Evolutionary conservation across 257 asterid species (phyloP).

Genomic region (Capsicum chinense): DNA sequence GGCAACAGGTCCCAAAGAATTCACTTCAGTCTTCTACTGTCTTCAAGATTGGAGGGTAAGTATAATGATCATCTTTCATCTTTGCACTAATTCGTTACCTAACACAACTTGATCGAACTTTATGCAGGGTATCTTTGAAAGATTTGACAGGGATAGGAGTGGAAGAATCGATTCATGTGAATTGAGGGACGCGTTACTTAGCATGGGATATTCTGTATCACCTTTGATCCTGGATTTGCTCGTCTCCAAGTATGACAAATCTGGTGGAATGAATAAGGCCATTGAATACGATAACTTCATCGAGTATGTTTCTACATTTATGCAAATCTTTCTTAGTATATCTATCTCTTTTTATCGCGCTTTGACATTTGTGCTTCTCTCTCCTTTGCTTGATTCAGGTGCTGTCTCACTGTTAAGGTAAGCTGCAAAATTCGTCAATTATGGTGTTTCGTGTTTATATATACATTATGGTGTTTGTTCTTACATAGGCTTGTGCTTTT

Average conservation of each 20-base stretch:
- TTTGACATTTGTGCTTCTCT: background rate
- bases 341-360: background rate
- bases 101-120: background rate
- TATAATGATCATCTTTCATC: constrained; percentile 18
- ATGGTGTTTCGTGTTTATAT: background rate
- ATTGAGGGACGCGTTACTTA: constrained; percentile 82
- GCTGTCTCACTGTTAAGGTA: background rate
- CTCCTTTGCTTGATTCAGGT: background rate
- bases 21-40: constrained; percentile 77
- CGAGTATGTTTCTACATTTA: constrained; percentile 61
- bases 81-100: background rate
- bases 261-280: constrained; percentile 79
- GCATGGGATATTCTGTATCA: constrained; percentile 82
- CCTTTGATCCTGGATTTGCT: constrained; percentile 72
- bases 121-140: constrained; percentile 73
- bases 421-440: background rate
- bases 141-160: constrained; percentile 88
- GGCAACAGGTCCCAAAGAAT: constrained; percentile 88
- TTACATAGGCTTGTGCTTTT: background rate
- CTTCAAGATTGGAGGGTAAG: constrained; percentile 98
- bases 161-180: constrained; percentile 81
- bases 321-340: background rate
- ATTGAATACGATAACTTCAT: constrained; percentile 95
- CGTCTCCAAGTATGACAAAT: constrained; percentile 88
- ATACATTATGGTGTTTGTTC: background rate